These are phyloP conservation scores for Jamesozyma jinghongensis DNA, from an alignment of 805 yeast species.

Conservation along the genomic window DNA sequence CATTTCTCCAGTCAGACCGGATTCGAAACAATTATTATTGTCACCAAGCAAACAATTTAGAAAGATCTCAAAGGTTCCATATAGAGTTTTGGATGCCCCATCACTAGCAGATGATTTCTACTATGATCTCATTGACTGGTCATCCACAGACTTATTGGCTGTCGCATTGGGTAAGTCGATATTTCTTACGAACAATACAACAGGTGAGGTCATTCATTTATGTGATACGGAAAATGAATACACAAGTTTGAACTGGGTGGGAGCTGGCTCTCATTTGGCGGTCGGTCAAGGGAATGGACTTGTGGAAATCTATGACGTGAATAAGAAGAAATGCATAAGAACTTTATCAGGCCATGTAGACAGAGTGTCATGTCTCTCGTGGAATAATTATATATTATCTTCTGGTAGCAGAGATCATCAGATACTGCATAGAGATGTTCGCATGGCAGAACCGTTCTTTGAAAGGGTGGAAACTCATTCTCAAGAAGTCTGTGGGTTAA, in stretches of 20 bases:
- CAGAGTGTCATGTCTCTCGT: slow-evolving; percentile 79
- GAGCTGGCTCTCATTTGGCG: slow-evolving; percentile 88
- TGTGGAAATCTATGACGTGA: slow-evolving; percentile 93
- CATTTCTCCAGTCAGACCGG: slow-evolving; percentile 80
- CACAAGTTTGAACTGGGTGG: slow-evolving; percentile 87
- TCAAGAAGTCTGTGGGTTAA: slow-evolving; percentile 94
- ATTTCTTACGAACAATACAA: slow-evolving; percentile 81
- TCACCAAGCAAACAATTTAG: slow-evolving; percentile 78
- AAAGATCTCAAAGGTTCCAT: slow-evolving; percentile 76
- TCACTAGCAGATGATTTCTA: slow-evolving; percentile 91
- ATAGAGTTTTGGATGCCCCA: slow-evolving; percentile 91
- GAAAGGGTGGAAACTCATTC: slow-evolving; percentile 64
- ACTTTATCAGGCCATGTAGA: slow-evolving; percentile 87
- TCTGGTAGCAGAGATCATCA: slow-evolving; percentile 82
- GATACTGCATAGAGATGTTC: slow-evolving; percentile 83
- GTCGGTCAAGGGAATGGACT: slow-evolving; percentile 80
- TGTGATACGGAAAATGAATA: slow-evolving; percentile 71
- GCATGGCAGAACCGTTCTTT: slow-evolving; percentile 75
- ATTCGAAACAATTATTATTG: slow-evolving; percentile 66
- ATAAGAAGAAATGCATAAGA: slow-evolving; percentile 69
- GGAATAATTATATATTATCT: slow-evolving; percentile 85
- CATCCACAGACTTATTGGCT: slow-evolving; percentile 75
- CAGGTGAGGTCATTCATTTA: slow-evolving; percentile 73
- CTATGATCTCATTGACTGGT: slow-evolving; percentile 91
- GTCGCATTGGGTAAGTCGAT: slow-evolving; percentile 87